Percentiles rank a stretch among this genome's conserved stretches.
Evolutionary conservation across 176 grass and related monocot species (phyloP).

Genomic region (Bolboschoenus planiculmis): DNA sequence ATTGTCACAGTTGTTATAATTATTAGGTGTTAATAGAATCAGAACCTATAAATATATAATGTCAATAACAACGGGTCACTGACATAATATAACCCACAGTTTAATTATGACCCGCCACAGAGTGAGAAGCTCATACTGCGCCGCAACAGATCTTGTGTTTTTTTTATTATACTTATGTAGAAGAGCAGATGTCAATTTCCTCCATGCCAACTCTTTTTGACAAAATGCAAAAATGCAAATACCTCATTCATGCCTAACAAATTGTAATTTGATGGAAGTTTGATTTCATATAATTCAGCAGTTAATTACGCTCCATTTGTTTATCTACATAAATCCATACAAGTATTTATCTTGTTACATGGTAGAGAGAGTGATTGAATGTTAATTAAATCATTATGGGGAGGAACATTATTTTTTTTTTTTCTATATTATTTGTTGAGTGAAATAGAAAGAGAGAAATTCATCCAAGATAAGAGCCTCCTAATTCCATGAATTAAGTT

Average conservation of each 20-base stretch:
- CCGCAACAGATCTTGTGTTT: neutral
- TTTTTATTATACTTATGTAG: neutral
- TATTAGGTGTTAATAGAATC: too few relatives aligned
- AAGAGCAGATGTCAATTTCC: neutral
- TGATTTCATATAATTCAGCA: neutral
- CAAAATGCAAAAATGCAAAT: slow-evolving; percentile 5
- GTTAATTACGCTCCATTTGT: neutral
- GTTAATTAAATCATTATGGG: too few relatives aligned
- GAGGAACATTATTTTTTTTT: neutral
- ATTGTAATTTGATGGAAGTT: neutral
- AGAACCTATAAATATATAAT: too few relatives aligned
- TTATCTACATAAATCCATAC: neutral
- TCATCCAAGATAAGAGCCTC: neutral
- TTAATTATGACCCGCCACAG: neutral
- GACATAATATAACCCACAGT: too few relatives aligned
- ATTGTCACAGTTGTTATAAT: too few relatives aligned
- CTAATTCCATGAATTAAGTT: too few relatives aligned
- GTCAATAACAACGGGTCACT: too few relatives aligned
- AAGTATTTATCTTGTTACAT: too few relatives aligned
- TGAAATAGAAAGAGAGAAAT: neutral
- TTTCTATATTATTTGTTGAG: too few relatives aligned
- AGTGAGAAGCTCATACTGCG: neutral
- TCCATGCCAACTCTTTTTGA: slow-evolving; percentile 23
- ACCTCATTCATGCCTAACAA: slow-evolving; percentile 1
- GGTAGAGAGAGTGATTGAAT: too few relatives aligned